Conservation (phyloP, 441 rosid genomes). For the Gossypium davidsonii region DNA sequence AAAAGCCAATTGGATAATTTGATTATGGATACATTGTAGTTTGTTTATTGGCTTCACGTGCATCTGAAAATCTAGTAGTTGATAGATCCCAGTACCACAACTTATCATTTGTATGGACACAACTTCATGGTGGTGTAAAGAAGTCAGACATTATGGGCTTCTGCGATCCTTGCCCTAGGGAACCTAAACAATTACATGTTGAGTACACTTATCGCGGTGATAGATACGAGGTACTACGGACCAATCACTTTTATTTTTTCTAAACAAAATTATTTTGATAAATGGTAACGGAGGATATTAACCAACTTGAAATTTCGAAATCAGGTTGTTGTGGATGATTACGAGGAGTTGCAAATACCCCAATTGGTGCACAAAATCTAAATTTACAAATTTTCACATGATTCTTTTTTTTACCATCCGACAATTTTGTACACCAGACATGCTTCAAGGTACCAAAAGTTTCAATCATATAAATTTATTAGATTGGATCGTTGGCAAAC, state of each 20-base stretch:
- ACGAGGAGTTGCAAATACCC: constrained; percentile 64
- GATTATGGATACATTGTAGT: neutral
- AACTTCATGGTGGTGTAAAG: constrained; percentile 91
- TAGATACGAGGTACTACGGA: constrained; percentile 36
- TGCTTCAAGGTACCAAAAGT: constrained; percentile 17
- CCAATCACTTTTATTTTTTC: neutral
- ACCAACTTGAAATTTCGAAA: constrained; percentile 10
- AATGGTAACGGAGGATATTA: neutral
- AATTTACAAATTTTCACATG: neutral
- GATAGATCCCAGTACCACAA: neutral
- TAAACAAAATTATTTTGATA: neutral
- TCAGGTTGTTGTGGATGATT: constrained; percentile 69
- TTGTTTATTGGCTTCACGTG: neutral
- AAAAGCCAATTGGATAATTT: neutral
- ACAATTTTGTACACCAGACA: constrained; percentile 27
- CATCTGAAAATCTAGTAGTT: neutral
- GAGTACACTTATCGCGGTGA: constrained; percentile 57
- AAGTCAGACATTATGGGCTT: constrained; percentile 98
- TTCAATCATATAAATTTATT: neutral
- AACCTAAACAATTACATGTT: constrained; percentile 63
- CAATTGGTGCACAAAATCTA: constrained; percentile 44
- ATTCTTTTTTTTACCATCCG: constrained; percentile 15
- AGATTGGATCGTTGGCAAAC: neutral
- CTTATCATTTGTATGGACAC: constrained; percentile 13
- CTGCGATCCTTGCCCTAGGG: constrained; percentile 94